These are phyloP conservation scores for Ogataea dorogensis DNA, from an alignment of 805 yeast species.

Conservation along the genomic window DNA sequence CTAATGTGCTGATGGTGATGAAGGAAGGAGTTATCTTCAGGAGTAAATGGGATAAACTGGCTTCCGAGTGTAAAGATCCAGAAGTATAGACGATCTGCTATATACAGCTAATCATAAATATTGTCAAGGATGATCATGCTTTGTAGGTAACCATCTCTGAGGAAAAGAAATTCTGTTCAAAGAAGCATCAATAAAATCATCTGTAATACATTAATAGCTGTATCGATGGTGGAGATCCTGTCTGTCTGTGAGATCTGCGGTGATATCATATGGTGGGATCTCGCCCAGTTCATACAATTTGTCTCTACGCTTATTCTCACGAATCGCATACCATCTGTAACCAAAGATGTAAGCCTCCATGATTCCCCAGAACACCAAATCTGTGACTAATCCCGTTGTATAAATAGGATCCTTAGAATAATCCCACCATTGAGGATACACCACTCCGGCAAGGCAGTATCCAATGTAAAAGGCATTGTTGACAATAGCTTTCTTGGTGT, in stretches of 20 bases:
- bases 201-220: constrained; percentile 22
- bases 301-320: constrained; percentile 28
- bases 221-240: constrained; percentile 28
- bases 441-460: constrained; percentile 61
- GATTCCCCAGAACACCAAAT: constrained; percentile 43
- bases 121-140: no score
- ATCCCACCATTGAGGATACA: constrained; percentile 68
- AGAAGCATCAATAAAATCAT: no score
- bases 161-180: no score
- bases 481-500: constrained; percentile 62
- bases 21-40: constrained; percentile 27
- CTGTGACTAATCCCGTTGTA: constrained; percentile 51
- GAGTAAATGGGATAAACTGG: constrained; percentile 10
- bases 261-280: constrained; percentile 21
- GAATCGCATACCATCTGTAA: constrained; percentile 27
- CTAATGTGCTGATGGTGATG: constrained; percentile 23
- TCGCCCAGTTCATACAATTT: constrained; percentile 12
- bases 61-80: background rate
- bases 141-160: no score
- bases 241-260: constrained; percentile 30
- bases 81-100: background rate
- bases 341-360: constrained; percentile 19
- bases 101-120: no score
- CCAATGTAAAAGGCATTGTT: constrained; percentile 56
- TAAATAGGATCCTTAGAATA: constrained; percentile 55